Evolutionary conservation across 768 basidiomycete genomes (phyloP), one percentile per base, ranked within the genome.

Genomic region (Termitomyces sp.): DNA sequence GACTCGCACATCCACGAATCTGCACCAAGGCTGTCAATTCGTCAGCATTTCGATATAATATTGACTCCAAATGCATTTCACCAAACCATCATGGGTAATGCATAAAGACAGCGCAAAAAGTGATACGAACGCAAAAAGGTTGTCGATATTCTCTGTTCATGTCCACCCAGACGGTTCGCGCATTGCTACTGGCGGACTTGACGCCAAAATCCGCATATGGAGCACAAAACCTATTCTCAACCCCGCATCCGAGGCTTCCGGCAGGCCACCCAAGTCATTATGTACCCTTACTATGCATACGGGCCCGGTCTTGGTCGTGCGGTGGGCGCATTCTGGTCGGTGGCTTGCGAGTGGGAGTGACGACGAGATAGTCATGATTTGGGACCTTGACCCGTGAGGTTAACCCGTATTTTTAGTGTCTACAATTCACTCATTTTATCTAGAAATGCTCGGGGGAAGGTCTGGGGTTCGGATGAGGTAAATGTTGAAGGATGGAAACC

Each of bases 401-500:
- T 24, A 53, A 50, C 39, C 39, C 15, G 28, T 55, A 16, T 22
- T 36, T n/a, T 58, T 45, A 45, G 57, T 55, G 55, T 58, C 13
- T 49, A 53, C 63, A n/a, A 32, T 57, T 52, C 40, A 60, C 39
- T 61, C 22, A 51, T 15, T 32, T 6, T 57, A 38, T 48, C 16
- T 68, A 95, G 92, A 28, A 82, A 81, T 58, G 90, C 91, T 22
- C 85, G 86, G 57, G 91, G 95, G 18, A 93, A 90, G 73, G 88
- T 96, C 4, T 98, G 93, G 87, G 96, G 96, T 12, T 90, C 92
- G 22, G 93, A 94, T 65, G 97, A 98, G 68, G 85, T 96, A 65
- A 99, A 99, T 70, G 84, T 97, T 5, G 97, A 99, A 75, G 93
- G 90, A 28, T 99, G 97, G 97, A 98, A 96, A 70, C 92, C 95